phyloP scores from a whole-genome alignment of 108 stramenopile genomes.

The Skeletonema menzelii region DNA sequence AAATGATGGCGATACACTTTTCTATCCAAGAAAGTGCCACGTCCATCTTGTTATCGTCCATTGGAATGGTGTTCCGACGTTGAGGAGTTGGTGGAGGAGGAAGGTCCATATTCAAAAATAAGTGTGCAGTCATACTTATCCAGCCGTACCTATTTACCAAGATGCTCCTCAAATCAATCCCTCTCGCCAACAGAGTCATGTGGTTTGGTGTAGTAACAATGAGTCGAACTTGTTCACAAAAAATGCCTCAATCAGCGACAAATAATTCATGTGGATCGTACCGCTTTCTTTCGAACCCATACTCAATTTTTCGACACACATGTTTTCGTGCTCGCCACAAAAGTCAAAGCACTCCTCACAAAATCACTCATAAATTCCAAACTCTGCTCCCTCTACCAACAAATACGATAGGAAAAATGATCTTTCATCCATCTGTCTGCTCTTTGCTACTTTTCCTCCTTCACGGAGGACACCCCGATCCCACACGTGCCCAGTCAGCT shows the following conservation, averaged over 20 bases:
- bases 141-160: too few relatives aligned
- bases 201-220: neutral
- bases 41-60: neutral
- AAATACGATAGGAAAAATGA: neutral
- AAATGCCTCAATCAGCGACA: neutral
- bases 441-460: neutral
- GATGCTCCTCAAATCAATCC: neutral
- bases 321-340: constrained; percentile 1
- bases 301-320: neutral
- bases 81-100: neutral
- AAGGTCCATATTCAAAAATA: neutral
- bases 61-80: neutral
- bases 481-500: neutral
- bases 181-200: neutral
- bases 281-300: neutral
- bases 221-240: neutral
- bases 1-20: neutral
- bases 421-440: neutral
- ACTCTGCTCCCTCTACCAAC: neutral
- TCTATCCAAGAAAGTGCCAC: neutral
- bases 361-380: neutral
- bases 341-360: neutral
- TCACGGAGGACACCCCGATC: neutral
- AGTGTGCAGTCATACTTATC: neutral
- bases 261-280: neutral